These are phyloP conservation scores for Penicillium griseofulvum DNA, from an alignment of 2,329 filamentous ascomycete genomes.

Conservation along the genomic window DNA sequence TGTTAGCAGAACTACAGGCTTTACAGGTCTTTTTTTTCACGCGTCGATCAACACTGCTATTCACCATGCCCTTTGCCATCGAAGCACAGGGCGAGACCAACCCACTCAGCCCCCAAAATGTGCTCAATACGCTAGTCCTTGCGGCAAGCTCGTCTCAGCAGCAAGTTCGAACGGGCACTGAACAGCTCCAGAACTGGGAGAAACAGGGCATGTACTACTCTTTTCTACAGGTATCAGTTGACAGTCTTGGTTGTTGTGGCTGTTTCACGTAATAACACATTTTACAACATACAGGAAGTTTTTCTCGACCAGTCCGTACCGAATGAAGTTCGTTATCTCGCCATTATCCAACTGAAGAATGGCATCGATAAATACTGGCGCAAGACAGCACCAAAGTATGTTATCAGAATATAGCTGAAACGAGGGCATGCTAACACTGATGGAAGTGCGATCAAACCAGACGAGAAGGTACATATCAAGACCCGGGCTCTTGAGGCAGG, in stretches of 20 bases:
- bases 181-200: conserved; percentile 73
- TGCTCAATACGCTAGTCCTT: conserved; percentile 63
- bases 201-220: conserved; percentile 64
- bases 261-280: background rate
- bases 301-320: conserved; percentile 79
- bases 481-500: conserved; percentile 72
- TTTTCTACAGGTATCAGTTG: conserved; percentile 60
- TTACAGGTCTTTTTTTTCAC: background rate
- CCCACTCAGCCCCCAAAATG: conserved; percentile 62
- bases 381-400: conserved; percentile 67
- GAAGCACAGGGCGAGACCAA: conserved; percentile 80
- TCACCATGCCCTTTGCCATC: conserved; percentile 65
- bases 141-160: conserved; percentile 64
- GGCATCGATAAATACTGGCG: conserved; percentile 96
- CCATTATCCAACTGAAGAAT: conserved; percentile 93
- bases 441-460: conserved; percentile 56
- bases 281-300: conserved; percentile 56
- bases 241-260: background rate
- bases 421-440: conserved; percentile 15
- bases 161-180: conserved; percentile 62
- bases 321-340: conserved; percentile 76
- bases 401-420: background rate
- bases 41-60: conserved; percentile 9
- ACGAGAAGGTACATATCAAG: conserved; percentile 76
- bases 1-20: background rate